Conservation (phyloP, 495 filamentous ascomycete species). For the Friedmanniomyces endolithicus region DNA sequence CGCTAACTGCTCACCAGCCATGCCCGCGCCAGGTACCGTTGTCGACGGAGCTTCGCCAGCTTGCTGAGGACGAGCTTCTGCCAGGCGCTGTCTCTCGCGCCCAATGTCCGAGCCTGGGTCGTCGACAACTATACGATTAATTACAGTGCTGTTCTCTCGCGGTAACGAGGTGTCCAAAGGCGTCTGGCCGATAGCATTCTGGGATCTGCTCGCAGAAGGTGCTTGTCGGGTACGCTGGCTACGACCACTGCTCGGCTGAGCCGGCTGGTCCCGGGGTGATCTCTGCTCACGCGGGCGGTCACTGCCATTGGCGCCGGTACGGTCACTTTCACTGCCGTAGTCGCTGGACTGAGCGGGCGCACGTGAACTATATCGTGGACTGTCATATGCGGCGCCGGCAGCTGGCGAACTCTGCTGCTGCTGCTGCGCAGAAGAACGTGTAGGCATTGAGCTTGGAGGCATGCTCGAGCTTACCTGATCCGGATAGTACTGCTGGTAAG, state of each 20-base stretch:
- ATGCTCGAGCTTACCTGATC: constrained; percentile 26
- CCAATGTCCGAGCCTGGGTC: constrained; percentile 69
- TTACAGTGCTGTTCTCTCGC: constrained; percentile 55
- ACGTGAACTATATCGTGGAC: constrained; percentile 6
- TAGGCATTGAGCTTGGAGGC: constrained; percentile 36
- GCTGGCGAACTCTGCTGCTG: constrained; percentile 23
- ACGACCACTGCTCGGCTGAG: constrained; percentile 31
- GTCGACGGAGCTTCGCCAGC: constrained; percentile 37
- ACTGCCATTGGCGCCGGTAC: constrained; percentile 19
- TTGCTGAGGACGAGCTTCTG: constrained; percentile 46
- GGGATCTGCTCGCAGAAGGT: constrained; percentile 34
- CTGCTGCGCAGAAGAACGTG: constrained; percentile 52
- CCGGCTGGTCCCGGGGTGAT: constrained; percentile 27
- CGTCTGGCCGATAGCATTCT: constrained; percentile 29
- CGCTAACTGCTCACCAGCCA: constrained; percentile 42
- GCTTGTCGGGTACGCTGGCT: constrained; percentile 23
- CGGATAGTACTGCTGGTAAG: constrained; percentile 19
- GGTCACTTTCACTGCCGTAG: constrained; percentile 21
- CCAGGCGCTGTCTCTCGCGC: constrained; percentile 60
- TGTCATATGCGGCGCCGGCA: constrained; percentile 16
- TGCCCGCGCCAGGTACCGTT: constrained; percentile 38
- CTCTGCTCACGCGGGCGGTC: constrained; percentile 31
- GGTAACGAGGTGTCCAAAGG: constrained; percentile 38
- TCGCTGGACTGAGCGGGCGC: neutral
- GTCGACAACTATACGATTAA: constrained; percentile 65